Percentiles rank a stretch among this genome's conserved stretches.
phyloP scores from a whole-genome alignment of 371 early-diverging fungal genomes.

The Apophysomyces ossiformis region DNA sequence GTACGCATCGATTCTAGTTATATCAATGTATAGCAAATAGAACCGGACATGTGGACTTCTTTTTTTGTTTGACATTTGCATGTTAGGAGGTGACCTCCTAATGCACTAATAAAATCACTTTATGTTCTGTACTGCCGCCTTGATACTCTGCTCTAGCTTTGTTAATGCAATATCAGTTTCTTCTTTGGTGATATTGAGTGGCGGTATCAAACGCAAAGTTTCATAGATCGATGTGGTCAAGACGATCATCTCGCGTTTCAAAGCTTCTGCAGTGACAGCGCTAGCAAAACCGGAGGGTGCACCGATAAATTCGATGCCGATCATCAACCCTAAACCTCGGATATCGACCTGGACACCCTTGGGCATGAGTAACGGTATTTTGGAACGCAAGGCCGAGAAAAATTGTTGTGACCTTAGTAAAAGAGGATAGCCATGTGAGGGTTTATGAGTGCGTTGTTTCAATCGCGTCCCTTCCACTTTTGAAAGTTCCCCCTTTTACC shows the following conservation, averaged over 20 bases:
- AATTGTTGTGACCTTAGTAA: slow-evolving; percentile 43
- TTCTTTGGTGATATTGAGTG: slow-evolving; percentile 36
- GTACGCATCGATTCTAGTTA: too few species aligned
- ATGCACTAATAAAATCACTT: slow-evolving; percentile 4
- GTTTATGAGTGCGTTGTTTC: too few species aligned
- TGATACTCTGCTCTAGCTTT: slow-evolving; percentile 16
- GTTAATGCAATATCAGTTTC: slow-evolving; percentile 30
- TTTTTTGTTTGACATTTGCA: too few species aligned
- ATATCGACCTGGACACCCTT: slow-evolving; percentile 31
- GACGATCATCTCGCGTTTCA: slow-evolving; percentile 29
- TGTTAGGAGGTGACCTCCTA: too few species aligned
- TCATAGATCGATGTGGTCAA: slow-evolving; percentile 40
- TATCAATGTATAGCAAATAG: too few species aligned
- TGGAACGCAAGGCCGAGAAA: slow-evolving; percentile 34
- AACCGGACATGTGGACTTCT: too few species aligned
- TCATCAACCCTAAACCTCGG: slow-evolving; percentile 50
- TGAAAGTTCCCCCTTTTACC: slow-evolving; percentile 16
- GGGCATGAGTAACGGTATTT: slow-evolving; percentile 22
- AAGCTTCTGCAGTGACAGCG: slow-evolving; percentile 19
- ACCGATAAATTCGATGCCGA: slow-evolving; percentile 45
- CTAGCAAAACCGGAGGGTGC: slow-evolving; percentile 29
- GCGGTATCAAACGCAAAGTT: slow-evolving; percentile 41
- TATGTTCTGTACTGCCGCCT: slow-evolving; percentile 5
- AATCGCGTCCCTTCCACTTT: too few species aligned
- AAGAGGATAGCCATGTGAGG: too few species aligned